A percentile compares a stretch with the other conserved stretches of the same genome.
Conservation (phyloP, 2,329 filamentous ascomycete species). For the Canariomyces notabilis region DNA sequence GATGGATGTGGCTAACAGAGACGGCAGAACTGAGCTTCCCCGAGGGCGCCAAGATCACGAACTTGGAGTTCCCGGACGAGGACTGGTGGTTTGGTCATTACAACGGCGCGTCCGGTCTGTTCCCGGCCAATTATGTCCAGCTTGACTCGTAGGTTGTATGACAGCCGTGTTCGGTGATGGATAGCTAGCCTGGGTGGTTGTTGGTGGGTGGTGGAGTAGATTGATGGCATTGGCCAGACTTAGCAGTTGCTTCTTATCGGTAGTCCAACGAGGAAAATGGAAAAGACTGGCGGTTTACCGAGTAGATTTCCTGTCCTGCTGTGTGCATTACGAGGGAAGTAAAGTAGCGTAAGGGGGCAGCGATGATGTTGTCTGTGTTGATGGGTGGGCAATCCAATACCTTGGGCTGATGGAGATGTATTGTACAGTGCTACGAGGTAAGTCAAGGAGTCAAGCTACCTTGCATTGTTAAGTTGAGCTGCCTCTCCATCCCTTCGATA, state of each 20-base stretch:
- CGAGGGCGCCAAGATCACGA: conserved; percentile 75
- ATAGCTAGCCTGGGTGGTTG: not conserved
- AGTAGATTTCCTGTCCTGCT: not conserved
- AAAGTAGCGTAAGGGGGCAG: too few relatives aligned
- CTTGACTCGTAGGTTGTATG: conserved; percentile 36
- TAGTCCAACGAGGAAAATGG: not conserved
- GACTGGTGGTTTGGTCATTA: conserved; percentile 98
- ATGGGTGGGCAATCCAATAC: too few relatives aligned
- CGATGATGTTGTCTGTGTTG: too few relatives aligned
- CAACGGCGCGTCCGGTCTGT: conserved; percentile 73
- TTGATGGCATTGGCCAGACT: not conserved
- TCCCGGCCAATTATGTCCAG: conserved; percentile 70
- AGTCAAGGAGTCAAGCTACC: too few relatives aligned
- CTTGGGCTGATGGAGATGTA: too few relatives aligned
- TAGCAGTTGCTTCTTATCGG: not conserved
- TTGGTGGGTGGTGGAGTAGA: not conserved
- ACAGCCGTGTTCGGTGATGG: not conserved
- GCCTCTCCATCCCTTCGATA: too few relatives aligned
- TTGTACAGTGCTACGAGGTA: too few relatives aligned
- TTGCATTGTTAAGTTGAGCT: too few relatives aligned
- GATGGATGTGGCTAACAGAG: conserved; percentile 40
- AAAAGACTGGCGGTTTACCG: not conserved
- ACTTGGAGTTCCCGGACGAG: conserved; percentile 92
- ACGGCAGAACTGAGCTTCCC: conserved; percentile 70
- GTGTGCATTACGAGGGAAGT: too few relatives aligned